Evolutionary conservation across 164 flowering plant species (phyloP).

Genomic region (Magnolia changhungtana): DNA sequence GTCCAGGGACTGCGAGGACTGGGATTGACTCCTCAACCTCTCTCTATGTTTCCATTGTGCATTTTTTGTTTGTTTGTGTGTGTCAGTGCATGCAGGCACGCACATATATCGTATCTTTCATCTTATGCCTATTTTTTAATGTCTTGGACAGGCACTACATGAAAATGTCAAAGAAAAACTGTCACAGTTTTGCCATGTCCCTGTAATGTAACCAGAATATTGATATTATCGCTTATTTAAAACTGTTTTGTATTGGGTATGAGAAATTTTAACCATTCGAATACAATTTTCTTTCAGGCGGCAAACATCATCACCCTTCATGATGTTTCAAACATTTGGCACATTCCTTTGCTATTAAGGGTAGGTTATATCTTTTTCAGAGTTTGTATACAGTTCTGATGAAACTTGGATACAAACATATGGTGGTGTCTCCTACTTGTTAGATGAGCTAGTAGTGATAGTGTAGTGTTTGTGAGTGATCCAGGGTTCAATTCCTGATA

Average conservation of each 20-base stretch:
- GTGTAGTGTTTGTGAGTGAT: too few species aligned
- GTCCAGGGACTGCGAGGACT: conserved; percentile 76
- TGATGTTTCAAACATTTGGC: conserved; percentile 93
- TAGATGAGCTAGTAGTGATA: too few species aligned
- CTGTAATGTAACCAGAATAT: conserved; percentile 41
- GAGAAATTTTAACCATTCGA: background rate
- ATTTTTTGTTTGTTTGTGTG: background rate
- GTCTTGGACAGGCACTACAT: conserved; percentile 58
- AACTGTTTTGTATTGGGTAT: background rate
- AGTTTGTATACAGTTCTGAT: background rate
- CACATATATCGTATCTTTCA: background rate
- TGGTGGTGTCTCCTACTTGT: too few species aligned
- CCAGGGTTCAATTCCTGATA: too few species aligned
- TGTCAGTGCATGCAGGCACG: background rate
- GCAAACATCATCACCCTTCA: conserved; percentile 64
- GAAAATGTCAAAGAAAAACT: conserved; percentile 80
- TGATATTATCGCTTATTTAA: background rate
- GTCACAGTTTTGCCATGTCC: conserved; percentile 87
- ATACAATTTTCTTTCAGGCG: conserved; percentile 24
- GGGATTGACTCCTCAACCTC: conserved; percentile 62
- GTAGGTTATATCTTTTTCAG: conserved; percentile 37
- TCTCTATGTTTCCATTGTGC: conserved; percentile 15
- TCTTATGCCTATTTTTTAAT: conserved; percentile 9
- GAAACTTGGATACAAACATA: background rate
- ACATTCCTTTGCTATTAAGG: conserved; percentile 68